Percentiles rank a stretch among this genome's conserved stretches.
phyloP scores from a whole-genome alignment of 805 yeast species.

The Allodekkera sacchari region DNA sequence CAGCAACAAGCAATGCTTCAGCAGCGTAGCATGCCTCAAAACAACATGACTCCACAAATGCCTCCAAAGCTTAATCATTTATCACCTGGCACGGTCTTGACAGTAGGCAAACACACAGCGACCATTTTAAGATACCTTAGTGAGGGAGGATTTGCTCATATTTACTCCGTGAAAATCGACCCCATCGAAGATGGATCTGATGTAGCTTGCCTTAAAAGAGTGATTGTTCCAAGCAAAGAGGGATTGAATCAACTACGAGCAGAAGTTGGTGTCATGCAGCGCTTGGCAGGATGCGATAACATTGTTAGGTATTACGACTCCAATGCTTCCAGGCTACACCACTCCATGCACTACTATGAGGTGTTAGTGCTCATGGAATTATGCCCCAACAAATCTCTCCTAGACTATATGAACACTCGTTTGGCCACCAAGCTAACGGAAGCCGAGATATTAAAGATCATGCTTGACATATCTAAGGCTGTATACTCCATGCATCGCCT shows the following conservation, averaged over 20 bases:
- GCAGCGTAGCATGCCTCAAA: slow-evolving; percentile 1
- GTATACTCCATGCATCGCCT: slow-evolving; percentile 77
- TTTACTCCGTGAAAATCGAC: slow-evolving; percentile 66
- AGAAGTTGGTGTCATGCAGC: slow-evolving; percentile 96
- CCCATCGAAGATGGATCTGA: slow-evolving; percentile 49
- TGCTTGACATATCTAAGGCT: slow-evolving; percentile 75
- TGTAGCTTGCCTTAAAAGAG: slow-evolving; percentile 83
- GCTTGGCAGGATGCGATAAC: slow-evolving; percentile 67
- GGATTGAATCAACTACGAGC: slow-evolving; percentile 77
- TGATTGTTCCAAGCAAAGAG: slow-evolving; percentile 87
- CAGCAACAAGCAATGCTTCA: slow-evolving; percentile 2
- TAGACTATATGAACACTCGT: slow-evolving; percentile 86
- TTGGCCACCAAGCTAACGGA: slow-evolving; percentile 72
- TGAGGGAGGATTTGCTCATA: slow-evolving; percentile 84
- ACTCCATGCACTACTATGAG: slow-evolving; percentile 52
- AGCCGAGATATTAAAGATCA: slow-evolving; percentile 69
- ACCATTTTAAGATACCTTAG: slow-evolving; percentile 33
- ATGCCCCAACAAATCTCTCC: slow-evolving; percentile 78
- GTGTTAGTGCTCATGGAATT: slow-evolving; percentile 89
- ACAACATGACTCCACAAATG: slow-evolving; percentile 2
- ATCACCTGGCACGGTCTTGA: slow-evolving; percentile 33
- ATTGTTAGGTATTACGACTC: slow-evolving; percentile 91
- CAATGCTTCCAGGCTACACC: slow-evolving; percentile 71
- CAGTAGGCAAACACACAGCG: slow-evolving; percentile 41
- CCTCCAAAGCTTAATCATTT: slow-evolving; percentile 11